Conservation (phyloP, 306 rosid genomes). For the Trifolium subterraneum region DNA sequence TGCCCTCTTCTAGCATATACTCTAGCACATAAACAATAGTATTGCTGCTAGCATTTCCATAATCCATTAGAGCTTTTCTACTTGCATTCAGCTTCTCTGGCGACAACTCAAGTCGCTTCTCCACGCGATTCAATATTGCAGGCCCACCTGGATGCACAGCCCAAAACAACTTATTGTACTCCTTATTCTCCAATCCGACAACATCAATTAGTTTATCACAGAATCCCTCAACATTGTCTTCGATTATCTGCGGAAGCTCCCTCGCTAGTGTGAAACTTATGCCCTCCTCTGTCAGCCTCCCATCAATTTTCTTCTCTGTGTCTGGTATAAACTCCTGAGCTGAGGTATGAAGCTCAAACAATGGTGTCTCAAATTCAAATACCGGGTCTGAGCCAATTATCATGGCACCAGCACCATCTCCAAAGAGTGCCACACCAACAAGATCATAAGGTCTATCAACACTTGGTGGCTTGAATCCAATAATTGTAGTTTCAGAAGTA, state of each 20-base stretch:
- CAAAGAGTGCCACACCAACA: slow-evolving; percentile 90
- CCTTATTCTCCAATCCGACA: slow-evolving; percentile 56
- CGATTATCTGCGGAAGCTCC: slow-evolving; percentile 91
- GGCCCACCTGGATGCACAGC: slow-evolving; percentile 97
- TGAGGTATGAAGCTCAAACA: slow-evolving; percentile 88
- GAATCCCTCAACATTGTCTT: slow-evolving; percentile 79
- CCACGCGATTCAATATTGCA: slow-evolving; percentile 81
- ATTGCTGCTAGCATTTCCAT: slow-evolving; percentile 89
- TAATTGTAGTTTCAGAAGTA: slow-evolving; percentile 89
- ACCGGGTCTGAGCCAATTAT: slow-evolving; percentile 73
- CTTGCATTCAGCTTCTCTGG: slow-evolving; percentile 83
- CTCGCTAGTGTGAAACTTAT: slow-evolving; percentile 80
- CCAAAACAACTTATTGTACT: slow-evolving; percentile 77
- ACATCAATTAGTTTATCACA: slow-evolving; percentile 61
- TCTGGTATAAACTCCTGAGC: slow-evolving; percentile 72
- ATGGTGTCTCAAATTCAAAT: slow-evolving; percentile 58
- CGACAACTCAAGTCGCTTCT: slow-evolving; percentile 75
- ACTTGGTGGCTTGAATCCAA: slow-evolving; percentile 92
- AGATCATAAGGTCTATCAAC: slow-evolving; percentile 82
- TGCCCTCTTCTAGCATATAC: slow-evolving; percentile 77
- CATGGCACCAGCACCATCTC: slow-evolving; percentile 95
- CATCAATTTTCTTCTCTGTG: slow-evolving; percentile 77
- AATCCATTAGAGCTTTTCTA: slow-evolving; percentile 79
- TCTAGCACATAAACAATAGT: slow-evolving; percentile 87
- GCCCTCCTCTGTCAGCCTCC: slow-evolving; percentile 86